Evolutionary conservation across 2,329 filamentous ascomycete genomes (phyloP), one percentile per base, ranked within the genome.

Genomic region (Remersonia thermophila): DNA sequence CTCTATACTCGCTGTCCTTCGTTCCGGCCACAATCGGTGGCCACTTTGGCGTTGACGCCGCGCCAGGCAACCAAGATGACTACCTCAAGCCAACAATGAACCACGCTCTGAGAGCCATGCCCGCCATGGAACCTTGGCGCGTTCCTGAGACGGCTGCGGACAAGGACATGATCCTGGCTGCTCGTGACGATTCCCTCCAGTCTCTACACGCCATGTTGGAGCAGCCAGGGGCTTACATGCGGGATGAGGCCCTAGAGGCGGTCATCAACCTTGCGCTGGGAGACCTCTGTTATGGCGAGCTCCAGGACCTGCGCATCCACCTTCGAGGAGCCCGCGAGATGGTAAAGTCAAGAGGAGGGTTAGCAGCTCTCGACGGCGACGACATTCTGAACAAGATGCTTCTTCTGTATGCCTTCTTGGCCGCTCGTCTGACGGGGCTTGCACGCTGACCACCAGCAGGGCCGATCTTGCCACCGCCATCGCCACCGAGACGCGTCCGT

Each of bases 231-330:
- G 10, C 27, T 3, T 32, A 31, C 1, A 32, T 32, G 3, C 31
- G 27, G 10, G 37, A 43, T 13, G 37, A 35, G 10, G 30, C 37
- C 7, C 36, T 44, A 16, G 34, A 18, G n/a, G 30, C 38, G 17
- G 42, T 36, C 8, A 32, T 45, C 27, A 39, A 36, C 10, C 36
- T 44, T 10, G 31, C 33, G 11, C 9, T 45, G 13, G 38, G 36
- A 17, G 39, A 45, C n/a, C 30, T 45, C 4, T 45, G 38, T 28
- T 35, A 33, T n/a, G 35, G 38, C 3, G 38, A 45, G 13, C 33
- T 27, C 2, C 28, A 35, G 3, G 34, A 38, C 10, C 13, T 45
- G 11, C 32, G 27, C 1, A 17, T 40, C 0, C 40, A 43, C 18
- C 18, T 41, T 4, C 23, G 36, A 4, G 35, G 25, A 2, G 25